Base-by-base conservation (phyloP, 495 filamentous ascomycete genomes). In the Letharia lupina region DNA sequence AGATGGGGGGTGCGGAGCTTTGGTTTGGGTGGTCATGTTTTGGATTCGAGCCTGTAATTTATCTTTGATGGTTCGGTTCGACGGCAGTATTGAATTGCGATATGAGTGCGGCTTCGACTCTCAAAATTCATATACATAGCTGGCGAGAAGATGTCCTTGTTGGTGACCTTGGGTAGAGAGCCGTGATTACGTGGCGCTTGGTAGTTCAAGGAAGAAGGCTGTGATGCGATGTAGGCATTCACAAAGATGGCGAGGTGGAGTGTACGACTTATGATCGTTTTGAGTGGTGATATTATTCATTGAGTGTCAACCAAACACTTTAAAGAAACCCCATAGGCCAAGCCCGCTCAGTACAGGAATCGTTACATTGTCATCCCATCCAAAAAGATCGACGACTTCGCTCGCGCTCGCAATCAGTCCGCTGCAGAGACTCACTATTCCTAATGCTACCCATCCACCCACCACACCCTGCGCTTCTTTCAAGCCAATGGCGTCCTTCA, bases 291-390 rank as follows among this genome's bases (percentile, higher is more conserved):
- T n/a, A 6, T 18, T 39, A 41, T 60, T 37, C 42, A 48, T 45
- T 59, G 6, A 37, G 47, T 35, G n/a, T 66, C 28, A 66, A 56
- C 58, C 56, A 33, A 98, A 97, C 52, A 93, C 73, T 79, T 93
- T 97, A 73, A 98, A 79, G 74, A 98, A 95, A 0, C 89, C 91
- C 89, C 90, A 96, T 60, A 98, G 86, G 12, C 94, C 93, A 20
- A 95, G 73, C 18, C 91, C 91, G 73, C 91, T 96, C 61, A 98
- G 77, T 48, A 96, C 86, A 16, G 94, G 94, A 75, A 98, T 98
- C 45, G 93, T 96, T 66, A 98, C 79, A 77, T 98, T 98, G 78
- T 98, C 94, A 73, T 98, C 94, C 90, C 90, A 90, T 39, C 90
- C 88, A 73, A 89, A 96, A 0, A 96, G 69, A 77, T 98, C 91